Conservation (phyloP, 1,284 basidiomycete genomes). For the Coniferiporia weirii region DNA sequence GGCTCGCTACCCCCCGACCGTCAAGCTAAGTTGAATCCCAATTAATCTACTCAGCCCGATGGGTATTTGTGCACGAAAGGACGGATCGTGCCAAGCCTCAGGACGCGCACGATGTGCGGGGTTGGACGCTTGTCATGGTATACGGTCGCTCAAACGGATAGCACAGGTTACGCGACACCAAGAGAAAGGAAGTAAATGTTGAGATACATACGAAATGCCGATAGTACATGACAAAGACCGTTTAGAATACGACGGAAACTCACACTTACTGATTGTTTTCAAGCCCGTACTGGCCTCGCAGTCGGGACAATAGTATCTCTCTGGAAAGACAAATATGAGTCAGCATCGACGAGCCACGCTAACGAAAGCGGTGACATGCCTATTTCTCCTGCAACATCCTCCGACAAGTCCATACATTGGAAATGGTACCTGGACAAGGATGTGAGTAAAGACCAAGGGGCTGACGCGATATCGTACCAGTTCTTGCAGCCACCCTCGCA, state of each 20-base stretch:
- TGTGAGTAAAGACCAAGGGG: background rate
- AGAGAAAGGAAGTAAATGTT: constrained; percentile 9
- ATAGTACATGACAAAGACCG: constrained; percentile 12
- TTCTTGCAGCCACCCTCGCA: constrained; percentile 62
- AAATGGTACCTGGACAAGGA: constrained; percentile 64
- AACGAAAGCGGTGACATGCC: constrained; percentile 42
- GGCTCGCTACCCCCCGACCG: background rate
- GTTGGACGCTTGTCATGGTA: background rate
- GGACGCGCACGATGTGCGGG: background rate
- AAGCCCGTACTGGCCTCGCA: constrained; percentile 62
- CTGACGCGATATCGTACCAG: constrained; percentile 50
- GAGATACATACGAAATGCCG: constrained; percentile 15
- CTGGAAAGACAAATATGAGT: constrained; percentile 33
- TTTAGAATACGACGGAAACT: constrained; percentile 27
- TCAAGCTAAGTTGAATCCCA: background rate
- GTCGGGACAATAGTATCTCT: constrained; percentile 62
- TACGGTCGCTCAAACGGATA: constrained; percentile 12
- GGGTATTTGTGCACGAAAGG: background rate
- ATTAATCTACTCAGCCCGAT: background rate
- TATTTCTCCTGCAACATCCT: constrained; percentile 66
- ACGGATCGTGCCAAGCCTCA: background rate
- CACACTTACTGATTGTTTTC: constrained; percentile 74
- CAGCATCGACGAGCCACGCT: constrained; percentile 5
- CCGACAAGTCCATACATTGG: constrained; percentile 53
- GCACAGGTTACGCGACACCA: constrained; percentile 2